A percentile compares a stretch with the other conserved stretches of the same genome.
Conservation (phyloP, 2,329 filamentous ascomycete genomes). For the Dichotomopilus funicola region DNA sequence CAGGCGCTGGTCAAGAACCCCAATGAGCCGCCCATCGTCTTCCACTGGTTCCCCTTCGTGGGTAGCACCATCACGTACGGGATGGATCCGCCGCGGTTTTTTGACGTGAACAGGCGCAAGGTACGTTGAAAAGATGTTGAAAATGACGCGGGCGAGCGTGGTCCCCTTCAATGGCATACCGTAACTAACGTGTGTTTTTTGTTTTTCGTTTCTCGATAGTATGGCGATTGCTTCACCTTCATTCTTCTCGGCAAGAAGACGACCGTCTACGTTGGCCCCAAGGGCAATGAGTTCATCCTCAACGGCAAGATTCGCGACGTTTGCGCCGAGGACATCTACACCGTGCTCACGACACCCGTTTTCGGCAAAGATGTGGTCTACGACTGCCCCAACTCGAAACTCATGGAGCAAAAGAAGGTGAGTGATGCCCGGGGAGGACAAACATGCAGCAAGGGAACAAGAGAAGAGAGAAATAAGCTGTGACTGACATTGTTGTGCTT, state of each 20-base stretch:
- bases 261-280: slow-evolving; percentile 43
- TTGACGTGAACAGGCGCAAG: slow-evolving; percentile 64
- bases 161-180: neutral
- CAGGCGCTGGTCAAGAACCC: slow-evolving; percentile 78
- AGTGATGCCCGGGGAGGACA: neutral
- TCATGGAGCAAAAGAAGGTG: slow-evolving; percentile 86
- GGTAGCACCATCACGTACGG: slow-evolving; percentile 91
- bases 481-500: no score
- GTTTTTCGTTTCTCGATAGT: slow-evolving; percentile 26
- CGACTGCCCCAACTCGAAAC: slow-evolving; percentile 75
- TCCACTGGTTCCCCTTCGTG: slow-evolving; percentile 75
- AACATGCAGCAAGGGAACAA: neutral
- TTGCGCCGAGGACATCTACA: slow-evolving; percentile 50
- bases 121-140: slow-evolving; percentile 32
- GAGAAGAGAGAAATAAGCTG: slow-evolving; percentile 8
- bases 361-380: slow-evolving; percentile 78
- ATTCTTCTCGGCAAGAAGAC: slow-evolving; percentile 45
- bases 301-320: slow-evolving; percentile 49
- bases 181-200: neutral
- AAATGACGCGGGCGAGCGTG: no score
- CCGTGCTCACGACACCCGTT: slow-evolving; percentile 44
- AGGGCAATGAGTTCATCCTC: slow-evolving; percentile 51
- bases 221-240: slow-evolving; percentile 50
- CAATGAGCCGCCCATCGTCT: slow-evolving; percentile 74
- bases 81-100: slow-evolving; percentile 89